Evolutionary conservation across 2,329 filamentous ascomycete species (phyloP).

Genomic region (Trichoderma atroviride): DNA sequence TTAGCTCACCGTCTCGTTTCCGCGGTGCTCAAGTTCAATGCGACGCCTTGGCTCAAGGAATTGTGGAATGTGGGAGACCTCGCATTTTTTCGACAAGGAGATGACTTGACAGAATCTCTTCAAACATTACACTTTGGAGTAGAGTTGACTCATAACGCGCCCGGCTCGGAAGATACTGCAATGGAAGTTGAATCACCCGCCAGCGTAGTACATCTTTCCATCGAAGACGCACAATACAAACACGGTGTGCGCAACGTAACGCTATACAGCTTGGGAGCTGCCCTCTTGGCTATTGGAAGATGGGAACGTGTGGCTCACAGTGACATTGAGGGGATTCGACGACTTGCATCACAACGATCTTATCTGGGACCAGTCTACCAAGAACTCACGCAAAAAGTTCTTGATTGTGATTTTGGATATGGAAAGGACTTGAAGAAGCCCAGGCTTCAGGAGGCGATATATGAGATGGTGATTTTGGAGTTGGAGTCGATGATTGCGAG

Average conservation of each 20-base stretch:
- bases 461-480: background rate
- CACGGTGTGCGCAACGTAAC: background rate
- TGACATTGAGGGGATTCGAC: slow-evolving; percentile 4
- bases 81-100: background rate
- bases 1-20: slow-evolving; percentile 2
- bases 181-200: background rate
- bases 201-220: background rate
- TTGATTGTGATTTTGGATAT: slow-evolving; percentile 14
- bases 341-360: background rate
- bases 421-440: slow-evolving; percentile 16
- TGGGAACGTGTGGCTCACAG: background rate
- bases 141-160: background rate
- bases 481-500: slow-evolving; percentile 15
- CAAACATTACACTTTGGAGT: slow-evolving; percentile 8
- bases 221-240: slow-evolving; percentile 5
- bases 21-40: slow-evolving; percentile 7
- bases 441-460: slow-evolving; percentile 1
- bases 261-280: slow-evolving; percentile 2
- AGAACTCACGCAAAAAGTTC: slow-evolving; percentile 2
- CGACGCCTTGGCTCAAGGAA: background rate
- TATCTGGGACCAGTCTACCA: slow-evolving; percentile 2
- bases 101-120: background rate
- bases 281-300: background rate
- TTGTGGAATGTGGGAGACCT: background rate
- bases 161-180: background rate